These are phyloP conservation scores for Solanum dulcamara DNA, from an alignment of 257 asterid genomes.

Conservation along the genomic window DNA sequence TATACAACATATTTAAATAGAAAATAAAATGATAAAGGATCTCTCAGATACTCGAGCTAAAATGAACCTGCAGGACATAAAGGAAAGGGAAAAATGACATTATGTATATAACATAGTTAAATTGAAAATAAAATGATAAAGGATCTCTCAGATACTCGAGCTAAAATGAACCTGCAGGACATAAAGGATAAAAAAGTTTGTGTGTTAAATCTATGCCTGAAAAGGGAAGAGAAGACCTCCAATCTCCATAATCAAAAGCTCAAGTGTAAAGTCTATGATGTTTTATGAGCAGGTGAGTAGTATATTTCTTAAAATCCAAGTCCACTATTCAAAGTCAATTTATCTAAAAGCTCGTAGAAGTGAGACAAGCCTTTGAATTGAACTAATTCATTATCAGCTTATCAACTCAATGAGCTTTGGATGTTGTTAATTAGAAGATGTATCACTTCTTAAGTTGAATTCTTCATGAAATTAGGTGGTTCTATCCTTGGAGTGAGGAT, in stretches of 20 bases:
- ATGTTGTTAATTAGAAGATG: not conserved
- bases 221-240: not conserved
- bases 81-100: not conserved
- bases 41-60: not conserved
- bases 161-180: too few relatives aligned
- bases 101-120: not conserved
- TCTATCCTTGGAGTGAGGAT: conserved; percentile 77
- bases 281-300: not conserved
- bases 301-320: not conserved
- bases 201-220: not conserved
- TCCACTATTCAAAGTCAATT: not conserved
- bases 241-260: not conserved
- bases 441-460: not conserved
- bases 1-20: not conserved
- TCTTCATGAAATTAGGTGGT: conserved; percentile 52
- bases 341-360: not conserved
- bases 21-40: not conserved
- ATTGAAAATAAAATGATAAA: not conserved
- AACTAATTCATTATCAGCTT: not conserved
- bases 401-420: not conserved
- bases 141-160: not conserved
- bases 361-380: not conserved
- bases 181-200: not conserved
- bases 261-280: not conserved
- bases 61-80: not conserved